Evolutionary conservation across 805 yeast genomes (phyloP), one percentile per base, ranked within the genome.

Genomic region (Ogataea saltuana): DNA sequence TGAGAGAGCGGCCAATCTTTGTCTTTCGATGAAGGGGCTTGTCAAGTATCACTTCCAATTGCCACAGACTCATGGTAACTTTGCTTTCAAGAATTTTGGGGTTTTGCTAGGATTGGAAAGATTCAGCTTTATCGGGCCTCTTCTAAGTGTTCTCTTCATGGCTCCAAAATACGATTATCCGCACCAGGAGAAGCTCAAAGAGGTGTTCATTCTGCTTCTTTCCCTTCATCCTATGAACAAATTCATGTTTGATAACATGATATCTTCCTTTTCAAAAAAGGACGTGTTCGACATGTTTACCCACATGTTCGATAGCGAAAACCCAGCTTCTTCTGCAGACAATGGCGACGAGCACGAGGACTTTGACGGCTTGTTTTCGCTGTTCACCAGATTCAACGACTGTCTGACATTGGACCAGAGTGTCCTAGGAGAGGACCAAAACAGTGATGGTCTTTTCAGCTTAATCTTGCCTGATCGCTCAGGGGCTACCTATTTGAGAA

Each of bases 61-160:
- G 18, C 59, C 61, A 5, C 39, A 29, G 13, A 29, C 42, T 6
- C 56, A 56, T 39, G 42, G 42, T 6, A 51, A 52, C 39, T 60
- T 56, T 41, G 63, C 55, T 1, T 59, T 63, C 33, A 55, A 44
- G 39, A 59, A 52, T 29, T 62, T 56, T 48, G 63, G 59, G 5
- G 28, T 13, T 6, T 33, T 63, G 2, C 39, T 62, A 8, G 42
- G 44, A 1, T 18, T 42, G 6, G 39, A 43, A 9, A 31, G 45
- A 13, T 23, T 33, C 34, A 33, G 42, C 12, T 43, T 40, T 26
- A 46, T 30, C 21, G 36, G 29, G 27, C 58, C 50, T 25, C 47
- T 53, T 11, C 42, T 45, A 9, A 41, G 30, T 18, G 41, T 49
- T 11, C 33, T 53, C 11, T 37, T 32, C 6, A 16, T 38, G 27